These are phyloP conservation scores for Mesotaenium endlicherianum DNA, from an alignment of 139 green algal species.

Conservation along the genomic window DNA sequence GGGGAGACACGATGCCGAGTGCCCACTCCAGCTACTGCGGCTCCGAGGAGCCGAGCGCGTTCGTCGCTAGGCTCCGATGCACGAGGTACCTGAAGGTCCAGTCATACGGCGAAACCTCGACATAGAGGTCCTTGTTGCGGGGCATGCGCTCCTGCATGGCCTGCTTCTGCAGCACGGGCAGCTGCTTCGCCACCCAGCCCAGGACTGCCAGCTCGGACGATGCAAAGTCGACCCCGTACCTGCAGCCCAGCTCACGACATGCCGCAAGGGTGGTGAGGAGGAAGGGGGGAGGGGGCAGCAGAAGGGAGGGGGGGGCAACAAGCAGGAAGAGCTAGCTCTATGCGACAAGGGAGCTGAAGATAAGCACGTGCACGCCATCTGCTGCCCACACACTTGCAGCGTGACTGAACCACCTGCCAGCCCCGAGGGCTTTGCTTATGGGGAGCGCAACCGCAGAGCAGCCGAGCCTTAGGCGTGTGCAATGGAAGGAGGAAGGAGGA, in stretches of 20 bases:
- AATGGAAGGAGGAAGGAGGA: no score
- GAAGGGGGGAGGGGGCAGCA: background rate
- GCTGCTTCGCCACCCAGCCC: conserved; percentile 4
- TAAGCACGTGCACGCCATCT: background rate
- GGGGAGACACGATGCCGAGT: no score
- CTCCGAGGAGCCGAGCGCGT: no score
- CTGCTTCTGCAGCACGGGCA: background rate
- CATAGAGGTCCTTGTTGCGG: background rate
- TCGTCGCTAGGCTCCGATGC: no score
- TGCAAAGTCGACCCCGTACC: background rate
- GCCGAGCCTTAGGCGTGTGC: no score
- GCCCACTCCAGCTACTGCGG: no score
- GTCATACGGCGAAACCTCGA: background rate
- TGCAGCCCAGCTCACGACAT: background rate
- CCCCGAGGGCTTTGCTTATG: no score
- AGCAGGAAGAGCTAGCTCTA: background rate
- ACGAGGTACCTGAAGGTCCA: conserved; percentile 21
- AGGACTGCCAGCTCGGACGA: background rate
- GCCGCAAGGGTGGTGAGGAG: background rate
- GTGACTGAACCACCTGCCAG: background rate
- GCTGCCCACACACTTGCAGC: background rate
- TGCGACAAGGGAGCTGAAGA: background rate
- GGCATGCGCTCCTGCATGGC: background rate
- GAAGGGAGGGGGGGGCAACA: background rate
- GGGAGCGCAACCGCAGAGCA: no score